Conservation (phyloP, 2,329 filamentous ascomycete genomes). For the Apiospora marii region DNA sequence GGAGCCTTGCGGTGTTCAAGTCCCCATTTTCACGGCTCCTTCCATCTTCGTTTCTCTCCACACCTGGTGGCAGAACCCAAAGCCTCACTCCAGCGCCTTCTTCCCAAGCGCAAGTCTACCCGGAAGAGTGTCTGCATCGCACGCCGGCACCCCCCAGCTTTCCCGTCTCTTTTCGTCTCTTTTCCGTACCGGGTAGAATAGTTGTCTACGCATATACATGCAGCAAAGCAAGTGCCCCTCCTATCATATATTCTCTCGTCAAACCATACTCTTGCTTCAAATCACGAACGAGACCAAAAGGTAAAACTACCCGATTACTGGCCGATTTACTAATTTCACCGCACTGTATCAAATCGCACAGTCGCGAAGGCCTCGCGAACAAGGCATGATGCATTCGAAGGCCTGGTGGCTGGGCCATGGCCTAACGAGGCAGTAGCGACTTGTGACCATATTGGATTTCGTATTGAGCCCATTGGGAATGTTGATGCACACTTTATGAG, state of each 20-base stretch:
- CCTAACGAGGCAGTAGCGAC: neutral
- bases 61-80: neutral
- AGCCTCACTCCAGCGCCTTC: neutral
- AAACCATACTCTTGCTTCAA: too few species aligned
- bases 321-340: neutral
- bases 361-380: neutral
- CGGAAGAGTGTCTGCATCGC: neutral
- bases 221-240: neutral
- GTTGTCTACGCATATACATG: neutral
- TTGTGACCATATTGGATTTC: neutral
- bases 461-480: neutral
- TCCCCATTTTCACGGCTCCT: neutral
- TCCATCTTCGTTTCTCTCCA: neutral
- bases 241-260: neutral
- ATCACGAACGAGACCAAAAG: neutral
- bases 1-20: neutral
- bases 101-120: neutral
- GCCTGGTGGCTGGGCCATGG: neutral
- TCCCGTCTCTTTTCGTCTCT: neutral
- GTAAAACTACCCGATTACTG: neutral
- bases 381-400: neutral
- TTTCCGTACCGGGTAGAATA: neutral
- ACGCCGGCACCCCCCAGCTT: neutral
- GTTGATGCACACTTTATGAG: neutral
- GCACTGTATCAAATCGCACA: neutral